phyloP scores from a whole-genome alignment of 805 yeast genomes.

The Candida odintsovae region DNA sequence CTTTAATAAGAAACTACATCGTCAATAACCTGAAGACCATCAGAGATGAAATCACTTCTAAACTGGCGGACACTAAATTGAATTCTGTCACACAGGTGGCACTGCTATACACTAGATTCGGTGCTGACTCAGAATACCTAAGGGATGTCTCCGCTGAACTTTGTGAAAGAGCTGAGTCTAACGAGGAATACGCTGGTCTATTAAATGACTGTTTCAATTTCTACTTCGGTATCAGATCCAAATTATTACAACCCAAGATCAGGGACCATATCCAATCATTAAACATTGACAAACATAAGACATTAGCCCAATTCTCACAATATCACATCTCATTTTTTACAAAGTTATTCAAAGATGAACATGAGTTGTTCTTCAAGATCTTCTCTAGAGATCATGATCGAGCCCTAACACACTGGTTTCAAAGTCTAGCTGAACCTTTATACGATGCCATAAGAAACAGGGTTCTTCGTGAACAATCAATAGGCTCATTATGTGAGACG shows the following conservation, averaged over 20 bases:
- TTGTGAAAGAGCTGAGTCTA: slow-evolving; percentile 30
- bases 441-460: slow-evolving; percentile 64
- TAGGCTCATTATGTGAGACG: slow-evolving; percentile 67
- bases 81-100: slow-evolving; percentile 51
- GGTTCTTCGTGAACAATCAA: slow-evolving; percentile 64
- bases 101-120: slow-evolving; percentile 60
- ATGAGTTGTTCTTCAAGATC: slow-evolving; percentile 47
- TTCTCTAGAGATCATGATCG: slow-evolving; percentile 37
- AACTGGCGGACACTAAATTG: slow-evolving; percentile 19
- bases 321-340: slow-evolving; percentile 54
- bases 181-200: slow-evolving; percentile 59
- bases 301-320: slow-evolving; percentile 57
- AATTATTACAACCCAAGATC: slow-evolving; percentile 40
- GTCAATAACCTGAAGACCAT: slow-evolving; percentile 32
- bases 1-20: slow-evolving; percentile 66
- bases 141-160: slow-evolving; percentile 31
- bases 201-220: slow-evolving; percentile 56
- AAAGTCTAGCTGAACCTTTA: slow-evolving; percentile 65
- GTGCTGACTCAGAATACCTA: slow-evolving; percentile 35
- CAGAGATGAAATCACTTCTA: slow-evolving; percentile 25
- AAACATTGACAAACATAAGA: slow-evolving; percentile 18
- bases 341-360: slow-evolving; percentile 57
- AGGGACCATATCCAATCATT: slow-evolving; percentile 30
- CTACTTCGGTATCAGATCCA: slow-evolving; percentile 55
- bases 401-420: slow-evolving; percentile 52